phyloP scores from a whole-genome alignment of 345 rosid species.

The Heritiera littoralis region DNA sequence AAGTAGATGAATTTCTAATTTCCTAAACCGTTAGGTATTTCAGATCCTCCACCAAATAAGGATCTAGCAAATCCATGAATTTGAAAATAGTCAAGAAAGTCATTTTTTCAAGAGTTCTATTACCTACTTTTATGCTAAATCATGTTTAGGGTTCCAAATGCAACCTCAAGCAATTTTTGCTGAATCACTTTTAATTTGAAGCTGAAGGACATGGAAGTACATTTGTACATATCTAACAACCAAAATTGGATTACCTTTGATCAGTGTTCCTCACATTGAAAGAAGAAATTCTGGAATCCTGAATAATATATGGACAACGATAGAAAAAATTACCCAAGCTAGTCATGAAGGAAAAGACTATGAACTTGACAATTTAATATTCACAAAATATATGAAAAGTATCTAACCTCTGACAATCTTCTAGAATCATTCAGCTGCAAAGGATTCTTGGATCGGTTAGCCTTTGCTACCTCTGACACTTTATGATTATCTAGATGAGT shows the following conservation, averaged over 20 bases:
- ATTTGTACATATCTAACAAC: constrained; percentile 9
- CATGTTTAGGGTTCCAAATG: not conserved
- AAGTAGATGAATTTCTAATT: not conserved
- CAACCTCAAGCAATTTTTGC: not conserved
- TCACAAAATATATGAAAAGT: not conserved
- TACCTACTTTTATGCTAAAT: not conserved
- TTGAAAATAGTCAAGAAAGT: not conserved
- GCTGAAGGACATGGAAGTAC: not conserved
- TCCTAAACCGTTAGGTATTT: not conserved
- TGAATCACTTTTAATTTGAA: not conserved
- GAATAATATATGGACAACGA: not conserved
- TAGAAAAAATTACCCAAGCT: constrained; percentile 2
- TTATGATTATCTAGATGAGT: constrained; percentile 24
- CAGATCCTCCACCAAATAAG: not conserved
- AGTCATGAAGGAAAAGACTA: not conserved
- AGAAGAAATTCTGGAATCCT: constrained; percentile 27
- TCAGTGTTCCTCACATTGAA: constrained; percentile 21
- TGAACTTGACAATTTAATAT: not conserved
- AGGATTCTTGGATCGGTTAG: constrained; percentile 27
- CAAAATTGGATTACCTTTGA: constrained; percentile 30
- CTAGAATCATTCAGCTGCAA: constrained; percentile 24
- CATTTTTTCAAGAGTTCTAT: not conserved
- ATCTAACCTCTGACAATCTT: constrained; percentile 25
- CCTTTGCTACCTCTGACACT: constrained; percentile 21
- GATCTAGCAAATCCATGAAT: not conserved